Evolutionary conservation across 2,329 filamentous ascomycete species (phyloP).

Genomic region (Ascochyta viciae-villosae): DNA sequence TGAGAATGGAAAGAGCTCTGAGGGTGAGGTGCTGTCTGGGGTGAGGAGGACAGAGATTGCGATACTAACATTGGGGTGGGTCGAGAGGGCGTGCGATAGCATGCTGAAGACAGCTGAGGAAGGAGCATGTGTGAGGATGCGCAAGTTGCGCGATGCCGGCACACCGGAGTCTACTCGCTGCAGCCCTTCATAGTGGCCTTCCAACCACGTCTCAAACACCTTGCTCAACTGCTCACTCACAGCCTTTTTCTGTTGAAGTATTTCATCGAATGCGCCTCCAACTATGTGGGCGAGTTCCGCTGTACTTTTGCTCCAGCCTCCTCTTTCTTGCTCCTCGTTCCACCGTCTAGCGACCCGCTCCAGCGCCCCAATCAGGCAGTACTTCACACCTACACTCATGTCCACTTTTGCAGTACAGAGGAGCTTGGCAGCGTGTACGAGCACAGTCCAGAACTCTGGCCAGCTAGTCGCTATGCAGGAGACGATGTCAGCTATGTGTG

Average conservation of each 20-base stretch:
- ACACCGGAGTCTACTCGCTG: too few relatives aligned
- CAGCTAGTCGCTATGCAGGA: slow-evolving; percentile 25
- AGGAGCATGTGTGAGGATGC: slow-evolving; percentile 39
- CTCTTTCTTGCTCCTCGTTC: slow-evolving; percentile 11
- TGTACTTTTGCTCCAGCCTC: background rate
- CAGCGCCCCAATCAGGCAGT: slow-evolving; percentile 58
- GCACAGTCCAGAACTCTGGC: slow-evolving; percentile 62
- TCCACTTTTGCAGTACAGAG: slow-evolving; percentile 61
- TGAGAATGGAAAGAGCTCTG: background rate
- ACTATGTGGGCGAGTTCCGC: slow-evolving; percentile 1
- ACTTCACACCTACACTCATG: slow-evolving; percentile 62
- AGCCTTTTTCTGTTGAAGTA: slow-evolving; percentile 13
- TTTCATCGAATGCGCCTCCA: background rate
- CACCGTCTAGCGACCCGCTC: slow-evolving; percentile 9
- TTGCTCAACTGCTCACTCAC: slow-evolving; percentile 1
- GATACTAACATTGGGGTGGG: slow-evolving; percentile 49
- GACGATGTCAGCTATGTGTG: slow-evolving; percentile 51
- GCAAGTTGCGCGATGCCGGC: background rate
- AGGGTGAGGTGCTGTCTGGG: background rate
- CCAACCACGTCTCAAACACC: slow-evolving; percentile 17
- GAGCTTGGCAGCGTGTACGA: slow-evolving; percentile 70
- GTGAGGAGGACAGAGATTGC: slow-evolving; percentile 64
- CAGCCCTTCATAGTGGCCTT: background rate
- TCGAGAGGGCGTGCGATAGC: slow-evolving; percentile 54
- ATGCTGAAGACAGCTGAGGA: slow-evolving; percentile 66